Conservation (phyloP, 768 basidiomycete species). For the Suillus plorans region DNA sequence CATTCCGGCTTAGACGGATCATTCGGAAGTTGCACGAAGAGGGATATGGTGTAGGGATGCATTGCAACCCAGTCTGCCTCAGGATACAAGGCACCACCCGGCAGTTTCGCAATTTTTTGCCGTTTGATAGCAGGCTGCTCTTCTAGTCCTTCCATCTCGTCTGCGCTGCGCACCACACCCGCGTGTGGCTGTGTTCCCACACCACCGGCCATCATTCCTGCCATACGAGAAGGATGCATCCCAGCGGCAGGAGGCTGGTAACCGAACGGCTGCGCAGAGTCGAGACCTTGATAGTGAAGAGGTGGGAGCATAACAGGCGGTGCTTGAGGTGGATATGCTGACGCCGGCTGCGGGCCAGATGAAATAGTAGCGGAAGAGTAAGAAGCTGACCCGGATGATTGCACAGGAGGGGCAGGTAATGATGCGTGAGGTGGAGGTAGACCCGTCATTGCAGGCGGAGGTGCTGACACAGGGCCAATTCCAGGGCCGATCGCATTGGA, state of each 20-base stretch:
- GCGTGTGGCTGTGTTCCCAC: conserved; percentile 46
- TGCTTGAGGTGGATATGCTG: conserved; percentile 56
- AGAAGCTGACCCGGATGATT: conserved; percentile 39
- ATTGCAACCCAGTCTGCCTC: conserved; percentile 89
- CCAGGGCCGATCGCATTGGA: conserved; percentile 81
- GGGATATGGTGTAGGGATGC: conserved; percentile 89
- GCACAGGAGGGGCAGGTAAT: conserved; percentile 66
- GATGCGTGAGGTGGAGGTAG: conserved; percentile 72
- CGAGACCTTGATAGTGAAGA: conserved; percentile 80
- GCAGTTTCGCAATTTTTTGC: conserved; percentile 81
- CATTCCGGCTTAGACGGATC: conserved; percentile 87
- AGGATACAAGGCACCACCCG: conserved; percentile 80
- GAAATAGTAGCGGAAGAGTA: conserved; percentile 86
- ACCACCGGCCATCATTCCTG: conserved; percentile 53
- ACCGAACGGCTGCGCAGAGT: conserved; percentile 75
- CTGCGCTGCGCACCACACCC: conserved; percentile 76
- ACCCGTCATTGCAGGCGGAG: conserved; percentile 57
- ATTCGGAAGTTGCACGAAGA: conserved; percentile 80
- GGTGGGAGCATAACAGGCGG: conserved; percentile 79
- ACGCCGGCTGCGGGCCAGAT: conserved; percentile 89
- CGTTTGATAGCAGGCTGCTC: conserved; percentile 83
- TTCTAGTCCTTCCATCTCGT: conserved; percentile 76
- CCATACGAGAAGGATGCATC: conserved; percentile 69
- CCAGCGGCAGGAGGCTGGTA: conserved; percentile 70
- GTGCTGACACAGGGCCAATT: conserved; percentile 79